Evolutionary conservation across 768 basidiomycete species (phyloP), one percentile per base, ranked within the genome.

Genomic region (Cystofilobasidium ferigula): DNA sequence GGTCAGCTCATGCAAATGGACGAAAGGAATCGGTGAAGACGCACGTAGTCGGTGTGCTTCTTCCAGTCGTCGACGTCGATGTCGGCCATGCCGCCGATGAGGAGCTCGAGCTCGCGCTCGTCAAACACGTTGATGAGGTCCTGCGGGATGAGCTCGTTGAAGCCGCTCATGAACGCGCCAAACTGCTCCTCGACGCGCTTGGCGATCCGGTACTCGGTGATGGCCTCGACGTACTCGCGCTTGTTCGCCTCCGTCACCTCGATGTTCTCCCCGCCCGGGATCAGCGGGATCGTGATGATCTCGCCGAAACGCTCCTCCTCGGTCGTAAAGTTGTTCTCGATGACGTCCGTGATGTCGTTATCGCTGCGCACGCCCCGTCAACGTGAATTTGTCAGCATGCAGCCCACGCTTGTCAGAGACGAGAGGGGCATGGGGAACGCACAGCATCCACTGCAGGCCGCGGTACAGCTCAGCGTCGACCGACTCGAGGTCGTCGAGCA

Each of bases 11-110:
- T 12, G 22, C 7, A 13, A 12, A 34, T 32, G 8, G 12, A 20
- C 16, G 30, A 53, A n/a, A 32, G 30, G 30, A 7, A 12, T 40
- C 38, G 16, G 8, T 16, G 10, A 20, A 5, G 43, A 58, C 57
- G 22, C 35, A 58, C 57, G 78, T 98, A 98, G 76, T 98, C 95
- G 42, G 95, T 99, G 78, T 93, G 95, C 79, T 98, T 97, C 74
- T 86, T 89, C 95, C 95, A 98, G 76, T 95, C 94, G 70, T 97
- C 92, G 83, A 98, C 92, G 73, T 99, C 95, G 71, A 98, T 97
- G 79, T 99, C 95, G 54, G 93, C 95, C 90, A 98, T 97, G 71
- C 95, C 95, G 73, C 95, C 95, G 70, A 99, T 98, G 63, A 99
- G 82, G 60, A 98, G 79, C 78, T 97, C 94, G 13, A 99, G 82